Percentiles rank a stretch among this genome's conserved stretches.
phyloP scores from a whole-genome alignment of 2,329 filamentous ascomycete species.

The Aspergillus sp. region DNA sequence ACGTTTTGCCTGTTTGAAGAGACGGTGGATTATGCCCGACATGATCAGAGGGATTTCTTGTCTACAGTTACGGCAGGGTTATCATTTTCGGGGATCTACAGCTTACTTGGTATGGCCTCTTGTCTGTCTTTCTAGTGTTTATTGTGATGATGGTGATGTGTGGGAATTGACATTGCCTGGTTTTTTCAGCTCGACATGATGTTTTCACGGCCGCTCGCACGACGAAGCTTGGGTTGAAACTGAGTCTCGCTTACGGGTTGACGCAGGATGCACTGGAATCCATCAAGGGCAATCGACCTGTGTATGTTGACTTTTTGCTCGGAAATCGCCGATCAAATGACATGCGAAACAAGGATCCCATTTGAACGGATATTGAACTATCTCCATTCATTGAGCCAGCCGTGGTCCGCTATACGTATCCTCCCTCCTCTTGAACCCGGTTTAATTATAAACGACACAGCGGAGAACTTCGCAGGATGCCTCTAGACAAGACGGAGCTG shows the following conservation, averaged over 20 bases:
- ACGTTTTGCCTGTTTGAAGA: conserved; percentile 78
- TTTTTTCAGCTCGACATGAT: conserved; percentile 62
- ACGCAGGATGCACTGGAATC: conserved; percentile 67
- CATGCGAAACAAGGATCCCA: conserved; percentile 9
- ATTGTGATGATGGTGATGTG: not conserved
- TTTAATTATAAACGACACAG: no score
- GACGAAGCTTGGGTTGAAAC: conserved; percentile 68
- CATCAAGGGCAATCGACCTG: conserved; percentile 61
- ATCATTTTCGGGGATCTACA: conserved; percentile 78
- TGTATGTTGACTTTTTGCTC: conserved; percentile 63
- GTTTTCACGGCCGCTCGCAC: conserved; percentile 67
- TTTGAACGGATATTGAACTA: conserved; percentile 5
- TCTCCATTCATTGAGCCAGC: no score
- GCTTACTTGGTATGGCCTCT: conserved; percentile 62
- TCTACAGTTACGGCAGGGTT: conserved; percentile 77
- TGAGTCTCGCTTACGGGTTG: conserved; percentile 72
- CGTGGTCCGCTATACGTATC: not conserved
- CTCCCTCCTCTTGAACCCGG: no score
- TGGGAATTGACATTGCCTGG: not conserved
- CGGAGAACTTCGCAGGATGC: no score
- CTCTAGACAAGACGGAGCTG: no score
- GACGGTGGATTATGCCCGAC: conserved; percentile 61
- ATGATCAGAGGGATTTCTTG: conserved; percentile 60
- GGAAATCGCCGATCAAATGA: conserved; percentile 32
- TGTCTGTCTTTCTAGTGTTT: not conserved